A percentile compares a stretch with the other conserved stretches of the same genome.
These are phyloP conservation scores for Senna siamea DNA, from an alignment of 306 rosid species.

Conservation along the genomic window DNA sequence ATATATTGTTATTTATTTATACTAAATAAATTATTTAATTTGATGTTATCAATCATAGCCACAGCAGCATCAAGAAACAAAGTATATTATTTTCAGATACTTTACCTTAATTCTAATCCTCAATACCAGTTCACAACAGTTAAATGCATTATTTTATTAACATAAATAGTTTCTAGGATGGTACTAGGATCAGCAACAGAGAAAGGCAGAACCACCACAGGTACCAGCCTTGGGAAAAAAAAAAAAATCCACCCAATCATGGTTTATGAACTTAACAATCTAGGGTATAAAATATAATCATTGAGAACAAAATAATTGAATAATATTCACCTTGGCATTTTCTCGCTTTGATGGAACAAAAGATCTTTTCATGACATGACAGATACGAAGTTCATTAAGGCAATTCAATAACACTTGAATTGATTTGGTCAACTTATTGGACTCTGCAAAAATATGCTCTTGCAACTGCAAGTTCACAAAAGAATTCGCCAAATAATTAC, in stretches of 20 bases:
- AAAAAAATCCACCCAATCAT: neutral
- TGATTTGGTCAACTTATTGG: slow-evolving; percentile 77
- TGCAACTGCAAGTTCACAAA: slow-evolving; percentile 67
- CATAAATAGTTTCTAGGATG: neutral
- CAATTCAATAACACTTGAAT: slow-evolving; percentile 84
- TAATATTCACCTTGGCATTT: slow-evolving; percentile 60
- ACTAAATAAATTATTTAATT: neutral
- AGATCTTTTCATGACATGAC: slow-evolving; percentile 65
- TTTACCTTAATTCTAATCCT: neutral
- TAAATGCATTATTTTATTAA: neutral
- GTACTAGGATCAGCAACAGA: neutral
- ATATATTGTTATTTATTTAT: neutral
- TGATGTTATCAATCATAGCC: neutral
- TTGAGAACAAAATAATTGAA: slow-evolving; percentile 17
- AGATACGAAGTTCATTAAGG: slow-evolving; percentile 86
- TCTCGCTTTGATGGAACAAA: slow-evolving; percentile 50
- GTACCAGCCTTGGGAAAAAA: neutral
- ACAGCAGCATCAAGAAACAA: neutral
- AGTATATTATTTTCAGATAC: neutral
- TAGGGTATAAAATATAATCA: slow-evolving; percentile 15
- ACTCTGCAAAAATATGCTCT: slow-evolving; percentile 72
- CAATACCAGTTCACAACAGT: slow-evolving; percentile 11
- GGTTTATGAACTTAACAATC: slow-evolving; percentile 1
- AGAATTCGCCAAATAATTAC: slow-evolving; percentile 16
- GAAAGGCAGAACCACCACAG: neutral